A percentile compares a stretch with the other conserved stretches of the same genome.
phyloP scores from a whole-genome alignment of 345 rosid genomes.

The Streptanthus diversifolius region DNA sequence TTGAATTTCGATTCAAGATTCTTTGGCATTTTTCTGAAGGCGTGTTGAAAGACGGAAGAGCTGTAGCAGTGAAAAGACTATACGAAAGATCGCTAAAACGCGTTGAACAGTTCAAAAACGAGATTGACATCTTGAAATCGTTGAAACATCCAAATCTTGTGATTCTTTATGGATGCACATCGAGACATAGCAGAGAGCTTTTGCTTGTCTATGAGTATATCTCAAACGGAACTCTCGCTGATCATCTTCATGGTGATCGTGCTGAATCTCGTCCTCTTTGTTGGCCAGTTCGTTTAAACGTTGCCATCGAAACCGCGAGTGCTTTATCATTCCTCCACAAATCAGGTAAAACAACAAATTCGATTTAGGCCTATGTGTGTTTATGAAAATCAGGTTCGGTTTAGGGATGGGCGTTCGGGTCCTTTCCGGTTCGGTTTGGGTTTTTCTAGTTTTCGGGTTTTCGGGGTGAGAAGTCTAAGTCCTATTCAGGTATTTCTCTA shows the following conservation, averaged over 20 bases:
- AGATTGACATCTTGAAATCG: conserved; percentile 61
- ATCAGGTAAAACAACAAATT: conserved; percentile 21
- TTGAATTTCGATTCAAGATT: neutral
- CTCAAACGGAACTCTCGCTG: conserved; percentile 86
- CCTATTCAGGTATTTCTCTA: too few relatives aligned
- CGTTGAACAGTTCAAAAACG: conserved; percentile 77
- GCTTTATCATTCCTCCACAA: conserved; percentile 67
- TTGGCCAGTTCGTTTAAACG: conserved; percentile 68
- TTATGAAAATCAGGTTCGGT: too few relatives aligned
- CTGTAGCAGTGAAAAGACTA: conserved; percentile 77
- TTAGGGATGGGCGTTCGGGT: too few relatives aligned
- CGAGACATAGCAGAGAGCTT: conserved; percentile 73
- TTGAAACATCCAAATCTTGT: conserved; percentile 71
- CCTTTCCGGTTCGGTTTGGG: too few relatives aligned
- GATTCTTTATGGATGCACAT: conserved; percentile 69
- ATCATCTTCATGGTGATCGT: conserved; percentile 67
- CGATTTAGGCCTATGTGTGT: too few relatives aligned
- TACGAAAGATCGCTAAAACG: conserved; percentile 62
- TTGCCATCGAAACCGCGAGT: conserved; percentile 78
- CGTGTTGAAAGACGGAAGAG: conserved; percentile 64
- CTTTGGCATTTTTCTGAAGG: conserved; percentile 38
- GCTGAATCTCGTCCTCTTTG: conserved; percentile 46
- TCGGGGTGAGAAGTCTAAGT: too few relatives aligned
- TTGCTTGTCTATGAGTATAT: conserved; percentile 80
- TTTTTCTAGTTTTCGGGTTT: too few relatives aligned